Base-by-base conservation (phyloP, 176 grass and related monocot species). In the Oryza punctata region DNA sequence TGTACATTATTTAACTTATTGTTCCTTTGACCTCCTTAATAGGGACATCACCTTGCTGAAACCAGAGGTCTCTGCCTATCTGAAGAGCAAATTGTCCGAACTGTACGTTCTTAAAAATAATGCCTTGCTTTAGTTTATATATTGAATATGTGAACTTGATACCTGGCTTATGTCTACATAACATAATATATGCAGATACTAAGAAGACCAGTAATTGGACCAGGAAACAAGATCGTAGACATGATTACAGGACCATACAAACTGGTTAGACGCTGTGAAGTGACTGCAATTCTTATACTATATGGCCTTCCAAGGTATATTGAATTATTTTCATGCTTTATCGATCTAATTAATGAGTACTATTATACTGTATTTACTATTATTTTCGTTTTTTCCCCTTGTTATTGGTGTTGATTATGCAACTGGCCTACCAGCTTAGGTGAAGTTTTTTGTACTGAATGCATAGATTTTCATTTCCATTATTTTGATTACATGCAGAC, bases 211-310 rank as follows among this genome's bases (percentile, higher is more conserved):
- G 87, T 66, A 78, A 83, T 94, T 85, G 92, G 92, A 46, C 91
- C 94, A 70, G 90, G 90, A 87, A 91, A 89, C 73, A 94, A 76
- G 71, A 92, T 94, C 59, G 87, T 85, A 73, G 81, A 94, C 79
- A 82, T 97, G 69, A 77, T 92, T 54, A 97, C 92, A 79, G 86
- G 64, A 32, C 83, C 88, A 30, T 68, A 86, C 19, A 90, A 72
- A 88, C 33, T 97, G 19, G 25, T 84, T 41, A 72, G 90, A 41
- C 84, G 69, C 26, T 94, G 95, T 87, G 95, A 97, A 88, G 92
- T 97, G 61, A 97, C 95, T 70, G 95, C 95, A 78, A 97, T 97
- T 88, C 92, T 97, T 69, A 63, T 97, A 81, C 72, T 97, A 12
- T 97, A 89, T 67, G 95, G 88, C 59, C 59, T 97, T 70, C 95